Evolutionary conservation across 2,329 filamentous ascomycete genomes (phyloP), one percentile per base, ranked within the genome.

Genomic region (Aspergillus thermomutatus): DNA sequence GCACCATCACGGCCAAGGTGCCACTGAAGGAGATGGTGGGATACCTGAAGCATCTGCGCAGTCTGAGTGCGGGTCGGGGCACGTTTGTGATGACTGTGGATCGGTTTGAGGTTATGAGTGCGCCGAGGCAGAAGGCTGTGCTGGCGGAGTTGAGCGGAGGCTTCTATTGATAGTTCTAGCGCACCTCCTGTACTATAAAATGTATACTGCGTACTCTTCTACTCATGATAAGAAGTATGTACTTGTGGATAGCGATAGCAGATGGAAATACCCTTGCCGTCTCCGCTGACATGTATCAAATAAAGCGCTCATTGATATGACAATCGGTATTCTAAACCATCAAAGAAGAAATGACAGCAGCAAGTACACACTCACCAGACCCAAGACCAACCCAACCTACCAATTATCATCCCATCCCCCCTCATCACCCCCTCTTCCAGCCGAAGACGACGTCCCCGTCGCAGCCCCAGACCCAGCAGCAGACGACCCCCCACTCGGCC

Each of bases 11-110:
- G 10, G 94, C 92, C 23, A 86, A 90, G 66, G 93, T 97, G 27
- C 94, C 94, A 31, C 80, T 97, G 66, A 95, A 94, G 76, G 93
- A 97, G 75, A 97, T 97, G 91, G 87, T 97, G 37, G 90, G 93
- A 45, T 99, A 97, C 73, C 80, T 97, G 65, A 91, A 91, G 71
- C 90, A 95, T 70, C 76, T 99, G 61, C 82, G 94, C 52, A 92
- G 91, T 74, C 82, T 96, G 78, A 99, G 93, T 3, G 90, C 88
- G 2, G 94, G 94, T 0, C 82, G 94, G 54, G 88, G 87, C 0
- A 90, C 87, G 1, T 91, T 90, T 71, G 84, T 90, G 4, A 91
- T 91, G 88, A 83, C 77, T 60, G 84, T 90, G 49, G 87, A 90
- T 76, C 81, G 82, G 40, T 91, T 90, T 72, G 87, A 90, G 76